A percentile compares a stretch with the other conserved stretches of the same genome.
Conservation (phyloP, 2,329 filamentous ascomycete genomes). For the Paraconiothyrium brasiliense region DNA sequence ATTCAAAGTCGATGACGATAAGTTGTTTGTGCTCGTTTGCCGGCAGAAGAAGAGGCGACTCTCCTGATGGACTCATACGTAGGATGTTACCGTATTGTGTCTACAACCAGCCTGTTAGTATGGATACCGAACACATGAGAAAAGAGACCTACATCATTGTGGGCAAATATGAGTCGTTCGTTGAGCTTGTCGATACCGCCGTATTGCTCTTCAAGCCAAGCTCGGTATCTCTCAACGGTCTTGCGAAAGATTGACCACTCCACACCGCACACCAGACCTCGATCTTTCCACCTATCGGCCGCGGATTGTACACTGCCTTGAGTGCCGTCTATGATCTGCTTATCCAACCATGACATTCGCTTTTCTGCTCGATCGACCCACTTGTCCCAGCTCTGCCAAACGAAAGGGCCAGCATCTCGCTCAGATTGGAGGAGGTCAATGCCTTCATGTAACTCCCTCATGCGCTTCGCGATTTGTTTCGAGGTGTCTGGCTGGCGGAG, state of each 20-base stretch:
- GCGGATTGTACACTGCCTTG: constrained; percentile 48
- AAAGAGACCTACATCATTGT: constrained; percentile 82
- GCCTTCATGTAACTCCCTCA: constrained; percentile 94
- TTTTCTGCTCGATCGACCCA: constrained; percentile 78
- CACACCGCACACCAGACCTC: constrained; percentile 82
- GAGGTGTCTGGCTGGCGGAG: constrained; percentile 84
- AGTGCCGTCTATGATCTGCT: constrained; percentile 62
- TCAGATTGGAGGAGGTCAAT: constrained; percentile 86
- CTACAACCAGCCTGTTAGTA: constrained; percentile 56
- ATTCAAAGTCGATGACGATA: constrained; percentile 98
- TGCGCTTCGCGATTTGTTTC: constrained; percentile 93
- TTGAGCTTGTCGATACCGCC: constrained; percentile 73
- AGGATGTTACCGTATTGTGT: constrained; percentile 99
- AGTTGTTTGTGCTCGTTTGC: constrained; percentile 96
- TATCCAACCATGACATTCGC: constrained; percentile 66
- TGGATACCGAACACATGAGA: neutral
- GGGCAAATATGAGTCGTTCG: constrained; percentile 87
- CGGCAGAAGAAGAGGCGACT: constrained; percentile 87
- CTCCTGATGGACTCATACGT: constrained; percentile 72
- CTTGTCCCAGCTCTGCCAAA: constrained; percentile 94
- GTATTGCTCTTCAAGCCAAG: constrained; percentile 76
- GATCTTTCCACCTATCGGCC: constrained; percentile 69
- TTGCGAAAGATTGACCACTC: constrained; percentile 82
- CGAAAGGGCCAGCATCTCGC: constrained; percentile 78
- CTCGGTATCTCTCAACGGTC: constrained; percentile 79